Base-by-base conservation (phyloP, 2,329 filamentous ascomycete genomes). In the Zymoseptoria ardabiliae region DNA sequence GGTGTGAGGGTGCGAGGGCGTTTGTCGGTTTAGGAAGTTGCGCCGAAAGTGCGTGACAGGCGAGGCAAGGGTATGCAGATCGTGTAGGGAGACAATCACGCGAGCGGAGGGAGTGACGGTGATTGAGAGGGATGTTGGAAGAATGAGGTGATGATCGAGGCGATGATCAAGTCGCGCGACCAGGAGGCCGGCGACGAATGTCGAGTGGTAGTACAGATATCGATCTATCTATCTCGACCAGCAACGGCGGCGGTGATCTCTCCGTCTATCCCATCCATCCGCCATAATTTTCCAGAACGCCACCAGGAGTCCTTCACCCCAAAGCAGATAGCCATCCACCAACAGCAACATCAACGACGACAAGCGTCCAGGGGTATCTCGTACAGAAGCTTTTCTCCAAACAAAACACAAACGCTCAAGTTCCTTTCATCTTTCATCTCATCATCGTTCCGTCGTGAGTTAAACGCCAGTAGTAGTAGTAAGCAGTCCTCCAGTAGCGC, bases 351-450 rank as follows among this genome's bases (percentile, higher is more conserved):
- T 48, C 30, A 54, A 57, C 49, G 55, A 56, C 56, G 61, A 21
- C 52, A 64, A 63, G 61, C 57, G 59, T 50, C 45, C 56, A 49
- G 58, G 64, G 64, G 64, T 66, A 66, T 66, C 64, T 62, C 58
- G 60, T 63, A 65, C 63, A 64, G 54, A 61, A 63, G 54, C 58
- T 61, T 58, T 45, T 60, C 54, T 25, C 8, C 5, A 25, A 41
- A 41, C 11, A 41, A 30, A 13, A 41, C 11, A 41, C 53, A 61
- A 57, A 60, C 62, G 60, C 60, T 41, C 35, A 41, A 41, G 11
- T 17, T 13, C 35, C 35, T 41, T 41, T 41, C 35, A 41, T 41
- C 35, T 41, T 41, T 60, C 53, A 57, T 50, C 28, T 57, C 56
- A 56, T 54, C 49, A 22, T 54, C 20, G 22, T 63, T 59, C 45